Evolutionary conservation across 345 rosid species (phyloP).

Genomic region (Syzygium aromaticum): DNA sequence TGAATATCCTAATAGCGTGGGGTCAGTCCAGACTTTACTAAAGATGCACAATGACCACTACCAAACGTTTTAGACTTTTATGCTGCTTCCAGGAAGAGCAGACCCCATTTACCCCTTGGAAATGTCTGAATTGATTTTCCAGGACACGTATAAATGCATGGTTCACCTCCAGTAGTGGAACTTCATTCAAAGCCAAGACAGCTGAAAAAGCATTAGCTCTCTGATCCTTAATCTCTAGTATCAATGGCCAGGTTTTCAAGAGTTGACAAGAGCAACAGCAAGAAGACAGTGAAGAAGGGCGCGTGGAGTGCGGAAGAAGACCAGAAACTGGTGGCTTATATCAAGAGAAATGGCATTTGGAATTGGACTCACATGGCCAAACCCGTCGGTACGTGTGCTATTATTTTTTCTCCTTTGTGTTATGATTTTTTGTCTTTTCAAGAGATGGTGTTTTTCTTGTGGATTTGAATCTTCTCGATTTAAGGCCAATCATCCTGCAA

Average conservation of each 20-base stretch:
- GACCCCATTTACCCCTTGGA: background rate
- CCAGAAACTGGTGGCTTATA: constrained; percentile 5
- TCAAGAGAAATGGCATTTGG: constrained; percentile 5
- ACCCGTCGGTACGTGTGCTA: background rate
- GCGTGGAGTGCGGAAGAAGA: constrained; percentile 9
- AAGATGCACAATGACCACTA: background rate
- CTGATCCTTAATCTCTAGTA: background rate
- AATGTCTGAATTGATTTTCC: background rate
- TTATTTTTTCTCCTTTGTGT: background rate
- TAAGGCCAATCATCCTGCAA: background rate
- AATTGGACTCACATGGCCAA: constrained; percentile 11
- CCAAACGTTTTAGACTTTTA: background rate
- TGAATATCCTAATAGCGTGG: background rate
- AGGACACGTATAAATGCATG: background rate
- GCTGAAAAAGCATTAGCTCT: background rate
- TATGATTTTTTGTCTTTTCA: background rate
- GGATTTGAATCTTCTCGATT: background rate
- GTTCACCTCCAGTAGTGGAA: background rate
- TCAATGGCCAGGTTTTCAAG: background rate
- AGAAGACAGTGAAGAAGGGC: constrained; percentile 1
- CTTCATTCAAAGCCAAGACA: background rate
- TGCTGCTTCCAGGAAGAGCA: background rate
- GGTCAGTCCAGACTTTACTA: background rate
- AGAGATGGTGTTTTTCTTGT: background rate
- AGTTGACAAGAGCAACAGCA: background rate